Evolutionary conservation across 768 basidiomycete species (phyloP), one percentile per base, ranked within the genome.

Genomic region (Pisolithus sp.): DNA sequence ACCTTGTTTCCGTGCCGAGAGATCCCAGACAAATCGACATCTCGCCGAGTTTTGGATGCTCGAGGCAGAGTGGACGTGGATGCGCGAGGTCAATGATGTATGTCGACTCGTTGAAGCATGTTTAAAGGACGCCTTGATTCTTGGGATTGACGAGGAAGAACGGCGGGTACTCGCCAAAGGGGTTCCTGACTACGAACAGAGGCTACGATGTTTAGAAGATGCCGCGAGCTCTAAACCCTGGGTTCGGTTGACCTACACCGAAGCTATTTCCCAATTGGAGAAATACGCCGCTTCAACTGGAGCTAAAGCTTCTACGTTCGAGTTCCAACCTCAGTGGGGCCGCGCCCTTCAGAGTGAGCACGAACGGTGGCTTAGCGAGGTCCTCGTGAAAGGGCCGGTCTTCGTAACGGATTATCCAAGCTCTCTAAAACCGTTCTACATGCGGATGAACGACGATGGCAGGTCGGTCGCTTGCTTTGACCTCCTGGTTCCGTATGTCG

Each of bases 21-120:
- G 82, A 5, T 89, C 86, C 3, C 78, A 85, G 58, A 97, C 95
- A 2, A 80, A 81, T 30, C 77, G 95, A n/a, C 96, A 99, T 64
- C 79, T 99, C 12, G 83, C 91, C 47, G 96, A 99, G 67, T 99
- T 99, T 68, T 97, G 92, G 89, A 99, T 99, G 96, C 81, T 97
- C 49, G 96, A 99, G 70, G 94, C 90, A 0, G 96, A 99, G 64
- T 85, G 91, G 79, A 83, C 83, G 0, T 87, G 83, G 62, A 70
- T 73, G 20, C 57, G 59, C 21, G 64, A 65, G 7, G 64, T 86
- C 4, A 70, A 72, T 3, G 73, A 76, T 39, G 66, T 88, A 17
- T 80, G 83, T 65, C 59, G 66, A 41, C 70, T 85, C 21, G 76
- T 80, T 3, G 86, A 89, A 63, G 73, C 68, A 18, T 74, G 69